phyloP scores from a whole-genome alignment of 148 eudicot genomes.

The Camellia japonica region DNA sequence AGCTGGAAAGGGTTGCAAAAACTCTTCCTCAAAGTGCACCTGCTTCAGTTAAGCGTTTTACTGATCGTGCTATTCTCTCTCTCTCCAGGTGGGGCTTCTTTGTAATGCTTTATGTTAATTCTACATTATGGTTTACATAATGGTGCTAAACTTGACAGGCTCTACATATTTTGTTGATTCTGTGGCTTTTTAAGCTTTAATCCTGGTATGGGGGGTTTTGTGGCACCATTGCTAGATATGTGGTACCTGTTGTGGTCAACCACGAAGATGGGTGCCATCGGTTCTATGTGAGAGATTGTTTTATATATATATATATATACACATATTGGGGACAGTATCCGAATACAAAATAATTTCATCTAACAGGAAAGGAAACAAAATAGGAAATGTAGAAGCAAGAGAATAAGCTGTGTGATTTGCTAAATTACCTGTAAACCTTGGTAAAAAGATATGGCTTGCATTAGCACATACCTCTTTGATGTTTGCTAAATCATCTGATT shows the following conservation, averaged over 20 bases:
- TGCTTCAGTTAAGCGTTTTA: conserved; percentile 61
- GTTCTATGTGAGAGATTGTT: background rate
- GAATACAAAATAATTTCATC: background rate
- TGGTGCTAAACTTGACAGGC: background rate
- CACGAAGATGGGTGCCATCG: background rate
- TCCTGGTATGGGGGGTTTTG: background rate
- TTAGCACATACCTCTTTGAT: background rate
- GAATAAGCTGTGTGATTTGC: background rate
- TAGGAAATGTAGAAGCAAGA: background rate
- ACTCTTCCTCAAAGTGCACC: conserved; percentile 71
- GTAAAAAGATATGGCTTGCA: background rate
- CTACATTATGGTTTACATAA: background rate
- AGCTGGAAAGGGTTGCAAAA: conserved; percentile 83
- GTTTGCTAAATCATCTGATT: background rate
- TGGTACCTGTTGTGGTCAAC: background rate
- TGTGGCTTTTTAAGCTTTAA: background rate
- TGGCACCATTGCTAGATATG: background rate
- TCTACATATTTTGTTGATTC: background rate
- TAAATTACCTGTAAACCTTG: background rate
- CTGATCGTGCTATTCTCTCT: conserved; percentile 72
- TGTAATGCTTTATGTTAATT: background rate
- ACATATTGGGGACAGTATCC: background rate
- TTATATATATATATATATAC: too few species aligned
- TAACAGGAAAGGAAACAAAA: background rate
- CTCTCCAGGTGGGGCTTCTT: conserved; percentile 70